Conservation (phyloP, 805 yeast species). For the Pichia cabralensis region DNA sequence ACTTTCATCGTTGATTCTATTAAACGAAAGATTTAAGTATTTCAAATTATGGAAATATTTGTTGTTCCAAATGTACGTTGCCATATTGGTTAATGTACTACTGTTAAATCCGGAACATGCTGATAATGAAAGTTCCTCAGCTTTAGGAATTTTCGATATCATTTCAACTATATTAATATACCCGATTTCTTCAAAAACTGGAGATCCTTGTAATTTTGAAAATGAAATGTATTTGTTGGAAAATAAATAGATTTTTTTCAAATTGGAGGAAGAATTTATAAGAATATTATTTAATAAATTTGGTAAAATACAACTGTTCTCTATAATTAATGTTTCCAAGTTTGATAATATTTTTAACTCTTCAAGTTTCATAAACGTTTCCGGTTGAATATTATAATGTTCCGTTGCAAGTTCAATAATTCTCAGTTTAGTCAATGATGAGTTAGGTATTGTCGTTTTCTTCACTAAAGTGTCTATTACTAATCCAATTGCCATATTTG, state of each 20-base stretch:
- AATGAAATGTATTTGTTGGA: too few relatives aligned
- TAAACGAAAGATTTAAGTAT: conserved; percentile 5
- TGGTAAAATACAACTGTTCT: conserved; percentile 5
- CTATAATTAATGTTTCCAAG: background rate
- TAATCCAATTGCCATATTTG: too few relatives aligned
- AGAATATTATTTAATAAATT: background rate
- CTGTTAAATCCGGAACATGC: conserved; percentile 4
- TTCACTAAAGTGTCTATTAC: too few relatives aligned
- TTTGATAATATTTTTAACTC: too few relatives aligned
- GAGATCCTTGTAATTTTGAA: too few relatives aligned
- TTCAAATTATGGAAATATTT: background rate
- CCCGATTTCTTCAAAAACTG: too few relatives aligned
- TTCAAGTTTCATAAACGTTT: too few relatives aligned
- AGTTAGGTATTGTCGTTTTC: too few relatives aligned
- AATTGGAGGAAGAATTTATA: background rate
- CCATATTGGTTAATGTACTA: background rate
- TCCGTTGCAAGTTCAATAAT: too few relatives aligned
- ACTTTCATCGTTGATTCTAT: conserved; percentile 1
- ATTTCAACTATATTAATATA: background rate
- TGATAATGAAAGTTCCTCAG: conserved; percentile 2
- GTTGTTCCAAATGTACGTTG: background rate
- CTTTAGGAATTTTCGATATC: conserved; percentile 1
- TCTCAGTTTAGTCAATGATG: too few relatives aligned
- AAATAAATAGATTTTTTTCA: too few relatives aligned
- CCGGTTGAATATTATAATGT: too few relatives aligned